Conservation (phyloP, 169 alveolate genomes). For the Miamiensis avidus region DNA sequence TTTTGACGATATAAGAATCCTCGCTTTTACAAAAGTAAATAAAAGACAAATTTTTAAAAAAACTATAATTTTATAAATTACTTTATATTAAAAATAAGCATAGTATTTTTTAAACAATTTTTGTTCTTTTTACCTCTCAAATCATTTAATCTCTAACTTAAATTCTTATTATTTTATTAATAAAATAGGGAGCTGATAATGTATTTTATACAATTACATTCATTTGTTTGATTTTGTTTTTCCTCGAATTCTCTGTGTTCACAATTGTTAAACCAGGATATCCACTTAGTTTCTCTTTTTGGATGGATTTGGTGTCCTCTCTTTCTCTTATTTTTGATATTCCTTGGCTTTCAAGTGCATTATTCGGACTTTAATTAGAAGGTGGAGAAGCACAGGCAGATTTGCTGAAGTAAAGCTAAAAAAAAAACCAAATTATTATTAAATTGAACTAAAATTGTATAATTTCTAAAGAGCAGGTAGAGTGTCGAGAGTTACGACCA, state of each 20-base stretch:
- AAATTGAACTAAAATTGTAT: too few species aligned
- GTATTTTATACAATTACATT: not conserved
- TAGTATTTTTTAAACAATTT: too few species aligned
- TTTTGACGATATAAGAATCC: not conserved
- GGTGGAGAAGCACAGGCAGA: not conserved
- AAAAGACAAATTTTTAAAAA: too few species aligned
- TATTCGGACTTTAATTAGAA: not conserved
- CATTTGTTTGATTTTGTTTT: not conserved
- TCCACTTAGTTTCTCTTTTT: not conserved
- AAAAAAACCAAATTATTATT: too few species aligned
- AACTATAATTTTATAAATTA: too few species aligned
- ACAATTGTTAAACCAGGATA: not conserved
- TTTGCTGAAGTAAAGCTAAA: not conserved
- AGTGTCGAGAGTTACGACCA: not conserved
- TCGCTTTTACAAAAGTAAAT: not conserved
- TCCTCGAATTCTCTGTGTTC: not conserved
- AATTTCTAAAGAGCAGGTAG: slow-evolving; percentile 1
- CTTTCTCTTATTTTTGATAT: not conserved
- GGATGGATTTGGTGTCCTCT: not conserved
- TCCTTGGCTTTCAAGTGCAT: slow-evolving; percentile 3
- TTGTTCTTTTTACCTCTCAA: too few species aligned
- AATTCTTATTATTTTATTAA: too few species aligned
- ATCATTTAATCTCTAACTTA: too few species aligned
- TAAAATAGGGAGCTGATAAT: slow-evolving; percentile 2
- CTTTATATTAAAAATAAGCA: too few species aligned